Evolutionary conservation across 192 early-diverging fungal species (phyloP), one percentile per base, ranked within the genome.

Genomic region (Neocallimastix lanati): DNA sequence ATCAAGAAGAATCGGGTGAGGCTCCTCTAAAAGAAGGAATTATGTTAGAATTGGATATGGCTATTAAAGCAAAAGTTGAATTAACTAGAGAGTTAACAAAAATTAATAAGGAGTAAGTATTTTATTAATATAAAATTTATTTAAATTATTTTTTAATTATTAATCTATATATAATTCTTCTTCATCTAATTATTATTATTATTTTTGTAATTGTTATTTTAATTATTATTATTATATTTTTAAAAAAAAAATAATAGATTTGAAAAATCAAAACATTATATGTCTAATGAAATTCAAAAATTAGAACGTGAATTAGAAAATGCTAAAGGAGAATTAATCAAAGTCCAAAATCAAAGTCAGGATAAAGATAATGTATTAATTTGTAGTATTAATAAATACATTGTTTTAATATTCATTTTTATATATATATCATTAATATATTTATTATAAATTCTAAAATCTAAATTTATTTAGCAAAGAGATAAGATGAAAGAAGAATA

Each of bases 401-500:
- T n/a, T n/a, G n/a, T n/a, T n/a, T n/a, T n/a, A n/a, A n/a, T n/a
- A n/a, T n/a, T n/a, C n/a, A n/a, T n/a, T n/a, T n/a, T n/a, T n/a
- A n/a, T n/a, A n/a, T n/a, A n/a, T n/a, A n/a, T n/a, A n/a, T n/a
- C n/a, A n/a, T n/a, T n/a, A n/a, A n/a, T n/a, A n/a, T n/a, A n/a
- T n/a, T n/a, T 6, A 33, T 11, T 33, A 33, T 33, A 33, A 33
- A 33, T 6, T 33, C 11, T 33, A 6, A 33, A 33, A 6, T 33
- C 11, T 6, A 33, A 33, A 6, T 6, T 33, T 33, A 33, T 33
- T 33, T 21, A 28, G 76, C 38, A 78, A 27, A 82, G 81, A 76
- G 85, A 85, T 28, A 83, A 80, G 29, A 12, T 84, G 12, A 86
- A 84, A 77, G 86, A 86, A 12, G 88, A 88, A n/a, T 50, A 83